Percentiles rank a stretch among this genome's conserved stretches.
These are phyloP conservation scores for Pseudogymnoascus sp. DNA, from an alignment of 2,329 filamentous ascomycete genomes.

Conservation along the genomic window DNA sequence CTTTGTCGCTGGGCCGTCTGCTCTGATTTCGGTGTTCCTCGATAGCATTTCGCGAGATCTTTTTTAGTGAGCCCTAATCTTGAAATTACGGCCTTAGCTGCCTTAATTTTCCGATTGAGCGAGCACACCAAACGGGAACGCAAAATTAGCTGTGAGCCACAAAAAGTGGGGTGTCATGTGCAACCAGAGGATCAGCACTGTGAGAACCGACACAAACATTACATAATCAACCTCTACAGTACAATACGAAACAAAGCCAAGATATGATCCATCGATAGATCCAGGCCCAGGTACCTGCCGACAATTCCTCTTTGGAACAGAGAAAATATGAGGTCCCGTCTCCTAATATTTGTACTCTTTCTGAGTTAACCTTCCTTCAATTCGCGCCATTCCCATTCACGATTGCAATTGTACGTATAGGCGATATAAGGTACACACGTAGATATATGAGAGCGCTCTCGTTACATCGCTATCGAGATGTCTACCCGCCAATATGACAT, in stretches of 20 bases:
- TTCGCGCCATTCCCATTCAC: neutral
- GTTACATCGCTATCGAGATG: neutral
- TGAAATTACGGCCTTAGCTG: neutral
- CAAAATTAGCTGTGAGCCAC: neutral
- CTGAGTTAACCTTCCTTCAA: neutral
- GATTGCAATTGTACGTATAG: slow-evolving; percentile 10
- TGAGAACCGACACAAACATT: neutral
- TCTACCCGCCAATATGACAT: slow-evolving; percentile 49
- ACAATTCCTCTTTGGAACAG: neutral
- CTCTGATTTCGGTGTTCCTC: slow-evolving; percentile 8
- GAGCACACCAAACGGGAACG: neutral
- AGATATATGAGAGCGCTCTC: neutral
- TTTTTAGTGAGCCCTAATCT: slow-evolving; percentile 10
- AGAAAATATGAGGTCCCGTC: neutral
- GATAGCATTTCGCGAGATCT: slow-evolving; percentile 10
- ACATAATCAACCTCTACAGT: neutral
- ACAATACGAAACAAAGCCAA: neutral
- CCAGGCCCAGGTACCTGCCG: slow-evolving; percentile 4
- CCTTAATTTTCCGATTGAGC: neutral
- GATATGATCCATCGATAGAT: slow-evolving; percentile 3
- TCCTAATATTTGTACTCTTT: neutral
- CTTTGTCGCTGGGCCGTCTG: slow-evolving; percentile 8
- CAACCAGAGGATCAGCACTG: neutral
- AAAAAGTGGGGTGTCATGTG: neutral
- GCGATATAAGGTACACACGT: neutral